Evolutionary conservation across 176 grass and related monocot species (phyloP).

Genomic region (Carex myosuroides): DNA sequence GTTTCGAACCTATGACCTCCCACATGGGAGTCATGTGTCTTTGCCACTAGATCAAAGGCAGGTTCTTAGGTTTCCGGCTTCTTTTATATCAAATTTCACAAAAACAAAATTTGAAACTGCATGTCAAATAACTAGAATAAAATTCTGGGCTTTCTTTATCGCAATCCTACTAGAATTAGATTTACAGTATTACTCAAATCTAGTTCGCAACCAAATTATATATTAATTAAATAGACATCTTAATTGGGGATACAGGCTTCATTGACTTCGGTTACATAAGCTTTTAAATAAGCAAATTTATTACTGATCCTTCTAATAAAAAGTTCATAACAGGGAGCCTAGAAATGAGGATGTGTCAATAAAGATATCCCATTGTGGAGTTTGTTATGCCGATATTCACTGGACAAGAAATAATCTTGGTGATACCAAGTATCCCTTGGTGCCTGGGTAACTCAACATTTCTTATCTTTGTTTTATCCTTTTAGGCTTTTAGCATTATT

Average conservation of each 20-base stretch:
- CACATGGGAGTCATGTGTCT: too few species aligned
- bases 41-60: too few species aligned
- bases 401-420: slow-evolving; percentile 37
- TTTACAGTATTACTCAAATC: too few species aligned
- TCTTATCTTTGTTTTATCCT: not conserved
- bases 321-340: slow-evolving; percentile 13
- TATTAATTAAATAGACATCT: not conserved
- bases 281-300: not conserved
- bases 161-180: too few species aligned
- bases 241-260: not conserved
- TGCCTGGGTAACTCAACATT: slow-evolving; percentile 45
- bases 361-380: slow-evolving; percentile 63
- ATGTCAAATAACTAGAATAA: too few species aligned
- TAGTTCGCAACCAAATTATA: too few species aligned
- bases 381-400: slow-evolving; percentile 57
- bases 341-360: slow-evolving; percentile 39
- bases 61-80: too few species aligned
- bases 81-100: too few species aligned
- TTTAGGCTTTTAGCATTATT: not conserved
- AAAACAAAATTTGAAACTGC: too few species aligned
- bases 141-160: too few species aligned
- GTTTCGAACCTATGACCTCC: too few species aligned
- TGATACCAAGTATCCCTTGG: slow-evolving; percentile 46
- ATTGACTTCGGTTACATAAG: not conserved
- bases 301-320: not conserved